phyloP scores from a whole-genome alignment of 2,329 filamentous ascomycete species.

The Cryphonectria parasitica region DNA sequence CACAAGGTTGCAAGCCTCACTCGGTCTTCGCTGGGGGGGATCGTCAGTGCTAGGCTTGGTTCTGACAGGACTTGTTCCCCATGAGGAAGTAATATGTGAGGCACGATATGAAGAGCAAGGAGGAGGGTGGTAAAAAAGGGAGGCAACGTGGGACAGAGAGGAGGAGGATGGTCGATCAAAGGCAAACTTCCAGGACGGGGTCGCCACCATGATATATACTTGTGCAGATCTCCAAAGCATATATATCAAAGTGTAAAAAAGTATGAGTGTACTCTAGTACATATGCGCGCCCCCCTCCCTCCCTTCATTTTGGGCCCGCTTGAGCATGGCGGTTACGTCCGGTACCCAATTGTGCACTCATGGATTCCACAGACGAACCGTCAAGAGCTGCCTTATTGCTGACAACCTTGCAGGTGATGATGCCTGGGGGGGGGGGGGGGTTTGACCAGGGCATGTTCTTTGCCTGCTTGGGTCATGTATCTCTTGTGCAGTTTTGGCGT shows the following conservation, averaged over 20 bases:
- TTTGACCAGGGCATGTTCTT: slow-evolving; percentile 12
- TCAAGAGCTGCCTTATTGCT: slow-evolving; percentile 19
- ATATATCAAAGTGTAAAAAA: neutral
- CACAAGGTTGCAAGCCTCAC: neutral
- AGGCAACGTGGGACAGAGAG: slow-evolving; percentile 23
- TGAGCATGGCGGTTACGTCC: neutral
- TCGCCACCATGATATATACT: slow-evolving; percentile 26
- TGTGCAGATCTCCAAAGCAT: slow-evolving; percentile 16
- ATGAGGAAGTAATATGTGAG: neutral
- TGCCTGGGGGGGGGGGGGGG: slow-evolving; percentile 6
- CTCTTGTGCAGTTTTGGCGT: slow-evolving; percentile 22
- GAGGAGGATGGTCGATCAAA: slow-evolving; percentile 12
- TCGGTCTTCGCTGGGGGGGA: neutral
- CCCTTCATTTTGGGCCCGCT: slow-evolving; percentile 5
- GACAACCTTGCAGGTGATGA: slow-evolving; percentile 17
- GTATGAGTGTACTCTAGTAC: neutral
- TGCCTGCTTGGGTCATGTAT: slow-evolving; percentile 17
- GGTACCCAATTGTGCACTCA: slow-evolving; percentile 12
- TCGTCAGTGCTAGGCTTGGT: neutral
- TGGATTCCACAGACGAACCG: slow-evolving; percentile 8
- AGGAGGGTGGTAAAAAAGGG: slow-evolving; percentile 7
- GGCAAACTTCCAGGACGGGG: slow-evolving; percentile 13
- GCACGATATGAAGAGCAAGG: slow-evolving; percentile 1
- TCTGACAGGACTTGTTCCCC: neutral
- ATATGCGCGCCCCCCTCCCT: neutral